Conservation (phyloP, 2,329 filamentous ascomycete species). For the Diaporthe helianthi region DNA sequence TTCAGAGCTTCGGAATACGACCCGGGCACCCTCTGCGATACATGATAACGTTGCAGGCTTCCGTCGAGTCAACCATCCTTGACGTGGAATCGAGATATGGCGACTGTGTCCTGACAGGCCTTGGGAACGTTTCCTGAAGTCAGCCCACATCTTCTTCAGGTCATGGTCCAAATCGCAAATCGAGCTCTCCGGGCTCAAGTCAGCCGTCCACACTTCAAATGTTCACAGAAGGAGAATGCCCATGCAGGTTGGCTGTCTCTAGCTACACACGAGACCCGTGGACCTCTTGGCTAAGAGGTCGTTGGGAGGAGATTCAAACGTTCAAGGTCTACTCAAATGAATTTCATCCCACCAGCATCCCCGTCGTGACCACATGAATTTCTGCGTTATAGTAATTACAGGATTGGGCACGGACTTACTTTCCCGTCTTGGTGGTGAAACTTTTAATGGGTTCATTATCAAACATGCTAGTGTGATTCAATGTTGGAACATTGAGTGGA, state of each 20-base stretch:
- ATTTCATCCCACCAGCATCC: too few relatives aligned
- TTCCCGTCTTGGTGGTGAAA: neutral
- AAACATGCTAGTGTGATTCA: neutral
- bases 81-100: neutral
- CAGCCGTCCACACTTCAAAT: too few relatives aligned
- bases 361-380: too few relatives aligned
- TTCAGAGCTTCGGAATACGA: neutral
- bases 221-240: neutral
- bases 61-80: constrained; percentile 1
- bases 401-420: too few relatives aligned
- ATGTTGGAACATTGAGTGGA: neutral
- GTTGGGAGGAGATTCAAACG: neutral
- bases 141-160: neutral
- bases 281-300: neutral
- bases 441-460: neutral
- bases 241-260: neutral
- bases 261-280: too few relatives aligned
- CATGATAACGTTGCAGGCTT: constrained; percentile 22
- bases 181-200: neutral
- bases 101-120: neutral
- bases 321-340: neutral
- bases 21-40: neutral
- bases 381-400: too few relatives aligned
- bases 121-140: neutral
- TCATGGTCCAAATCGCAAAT: neutral